phyloP scores from a whole-genome alignment of 768 basidiomycete genomes.

The Mycena capillaripes region DNA sequence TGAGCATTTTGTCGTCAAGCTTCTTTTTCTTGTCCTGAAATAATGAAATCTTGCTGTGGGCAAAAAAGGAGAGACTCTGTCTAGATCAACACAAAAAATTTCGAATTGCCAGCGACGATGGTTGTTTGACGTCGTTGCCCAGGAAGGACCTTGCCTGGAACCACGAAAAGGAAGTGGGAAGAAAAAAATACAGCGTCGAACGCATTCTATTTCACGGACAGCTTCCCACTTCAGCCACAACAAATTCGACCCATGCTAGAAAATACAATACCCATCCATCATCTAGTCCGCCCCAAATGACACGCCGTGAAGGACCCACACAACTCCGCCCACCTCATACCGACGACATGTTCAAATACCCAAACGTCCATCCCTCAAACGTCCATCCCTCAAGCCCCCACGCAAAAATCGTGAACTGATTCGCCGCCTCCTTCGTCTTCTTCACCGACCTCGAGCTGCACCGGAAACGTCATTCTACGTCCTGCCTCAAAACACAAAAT shows the following conservation, averaged over 20 bases:
- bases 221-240: not conserved
- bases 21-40: too few relatives aligned
- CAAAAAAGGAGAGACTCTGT: too few relatives aligned
- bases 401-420: conserved; percentile 76
- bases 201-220: conserved; percentile 1
- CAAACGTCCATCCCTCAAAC: conserved; percentile 75
- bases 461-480: not conserved
- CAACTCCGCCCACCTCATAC: not conserved
- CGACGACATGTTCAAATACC: conserved; percentile 47
- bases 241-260: not conserved
- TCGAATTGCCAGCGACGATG: too few relatives aligned
- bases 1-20: too few relatives aligned
- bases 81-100: too few relatives aligned
- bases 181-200: not conserved
- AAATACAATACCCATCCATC: conserved; percentile 7
- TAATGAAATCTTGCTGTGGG: too few relatives aligned
- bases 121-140: too few relatives aligned
- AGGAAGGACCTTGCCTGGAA: conserved; percentile 2
- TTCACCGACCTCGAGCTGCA: conserved; percentile 45
- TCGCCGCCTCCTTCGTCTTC: conserved; percentile 72
- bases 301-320: not conserved
- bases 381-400: conserved; percentile 74
- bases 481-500: not conserved
- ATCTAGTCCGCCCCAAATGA: not conserved
- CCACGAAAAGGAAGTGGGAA: not conserved